These are phyloP conservation scores for Lanmaoa pseudosensibilis DNA, from an alignment of 768 basidiomycete species.

Conservation along the genomic window DNA sequence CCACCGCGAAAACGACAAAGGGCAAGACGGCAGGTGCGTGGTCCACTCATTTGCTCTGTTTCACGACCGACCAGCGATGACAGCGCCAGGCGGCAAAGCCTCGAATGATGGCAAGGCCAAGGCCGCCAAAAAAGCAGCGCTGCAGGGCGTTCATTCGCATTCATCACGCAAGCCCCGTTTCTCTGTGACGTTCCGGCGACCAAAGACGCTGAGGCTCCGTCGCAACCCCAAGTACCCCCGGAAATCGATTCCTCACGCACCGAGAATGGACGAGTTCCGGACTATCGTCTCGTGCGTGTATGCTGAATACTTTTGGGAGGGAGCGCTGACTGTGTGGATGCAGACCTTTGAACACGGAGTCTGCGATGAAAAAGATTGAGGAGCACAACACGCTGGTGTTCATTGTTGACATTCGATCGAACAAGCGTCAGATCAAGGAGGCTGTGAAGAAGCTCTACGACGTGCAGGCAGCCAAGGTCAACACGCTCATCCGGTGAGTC, in stretches of 20 bases:
- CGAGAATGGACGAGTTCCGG: slow-evolving; percentile 95
- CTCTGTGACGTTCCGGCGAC: slow-evolving; percentile 92
- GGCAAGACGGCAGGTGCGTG: slow-evolving; percentile 51
- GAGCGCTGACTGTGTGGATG: neutral
- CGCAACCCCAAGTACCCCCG: slow-evolving; percentile 94
- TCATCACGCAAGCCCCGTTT: slow-evolving; percentile 77
- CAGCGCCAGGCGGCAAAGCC: slow-evolving; percentile 30
- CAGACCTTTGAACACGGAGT: slow-evolving; percentile 91
- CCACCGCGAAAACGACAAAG: slow-evolving; percentile 68
- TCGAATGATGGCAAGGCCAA: slow-evolving; percentile 71
- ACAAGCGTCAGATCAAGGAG: slow-evolving; percentile 99
- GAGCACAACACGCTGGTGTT: slow-evolving; percentile 99
- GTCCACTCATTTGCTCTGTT: slow-evolving; percentile 28
- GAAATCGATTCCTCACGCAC: slow-evolving; percentile 88
- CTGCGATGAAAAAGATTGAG: slow-evolving; percentile 99
- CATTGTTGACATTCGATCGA: slow-evolving; percentile 91
- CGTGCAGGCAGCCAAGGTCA: slow-evolving; percentile 93
- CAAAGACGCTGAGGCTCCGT: slow-evolving; percentile 84
- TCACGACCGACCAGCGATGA: neutral
- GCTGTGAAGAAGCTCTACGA: slow-evolving; percentile 99
- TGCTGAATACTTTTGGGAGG: too few relatives aligned
- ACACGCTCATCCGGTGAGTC: slow-evolving; percentile 93
- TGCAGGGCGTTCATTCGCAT: slow-evolving; percentile 81
- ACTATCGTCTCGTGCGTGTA: slow-evolving; percentile 83
- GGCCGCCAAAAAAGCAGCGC: slow-evolving; percentile 93